Percentiles rank a stretch among this genome's conserved stretches.
phyloP scores from a whole-genome alignment of 2,329 filamentous ascomycete species.

The Aspergillus sp. region DNA sequence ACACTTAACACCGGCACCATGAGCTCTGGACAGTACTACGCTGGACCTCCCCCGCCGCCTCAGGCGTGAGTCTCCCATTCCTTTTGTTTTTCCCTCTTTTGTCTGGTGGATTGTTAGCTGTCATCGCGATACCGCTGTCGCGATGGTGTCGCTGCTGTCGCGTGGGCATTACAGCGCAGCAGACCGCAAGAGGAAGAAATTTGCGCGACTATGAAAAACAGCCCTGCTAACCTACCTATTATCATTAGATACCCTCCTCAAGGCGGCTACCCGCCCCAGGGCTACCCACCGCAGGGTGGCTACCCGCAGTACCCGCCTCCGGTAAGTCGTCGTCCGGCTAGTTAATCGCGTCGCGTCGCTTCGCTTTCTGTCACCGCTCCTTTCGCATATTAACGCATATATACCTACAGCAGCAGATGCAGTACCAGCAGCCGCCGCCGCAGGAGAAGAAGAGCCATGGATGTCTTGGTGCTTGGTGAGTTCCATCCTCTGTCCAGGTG shows the following conservation, averaged over 20 bases:
- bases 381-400: too few relatives aligned
- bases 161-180: too few relatives aligned
- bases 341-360: too few relatives aligned
- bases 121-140: constrained; percentile 9
- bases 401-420: constrained; percentile 24
- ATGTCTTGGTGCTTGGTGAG: constrained; percentile 46
- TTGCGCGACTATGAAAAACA: too few relatives aligned
- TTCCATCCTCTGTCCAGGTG: background rate
- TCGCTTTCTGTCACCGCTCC: too few relatives aligned
- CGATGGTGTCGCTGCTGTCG: background rate
- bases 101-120: too few relatives aligned
- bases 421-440: constrained; percentile 45
- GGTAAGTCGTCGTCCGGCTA: constrained; percentile 13
- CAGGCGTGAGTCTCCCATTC: constrained; percentile 27
- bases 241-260: constrained; percentile 12
- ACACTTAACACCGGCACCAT: constrained; percentile 2
- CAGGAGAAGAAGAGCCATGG: constrained; percentile 43
- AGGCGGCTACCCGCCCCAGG: constrained; percentile 25
- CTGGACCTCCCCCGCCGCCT: constrained; percentile 28
- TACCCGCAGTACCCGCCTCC: constrained; percentile 20
- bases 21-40: constrained; percentile 16
- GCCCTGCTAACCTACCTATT: background rate
- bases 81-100: constrained; percentile 1
- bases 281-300: constrained; percentile 18
- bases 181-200: too few relatives aligned